Evolutionary conservation across 257 asterid genomes (phyloP), one percentile per base, ranked within the genome.

Genomic region (Verbena officinalis): DNA sequence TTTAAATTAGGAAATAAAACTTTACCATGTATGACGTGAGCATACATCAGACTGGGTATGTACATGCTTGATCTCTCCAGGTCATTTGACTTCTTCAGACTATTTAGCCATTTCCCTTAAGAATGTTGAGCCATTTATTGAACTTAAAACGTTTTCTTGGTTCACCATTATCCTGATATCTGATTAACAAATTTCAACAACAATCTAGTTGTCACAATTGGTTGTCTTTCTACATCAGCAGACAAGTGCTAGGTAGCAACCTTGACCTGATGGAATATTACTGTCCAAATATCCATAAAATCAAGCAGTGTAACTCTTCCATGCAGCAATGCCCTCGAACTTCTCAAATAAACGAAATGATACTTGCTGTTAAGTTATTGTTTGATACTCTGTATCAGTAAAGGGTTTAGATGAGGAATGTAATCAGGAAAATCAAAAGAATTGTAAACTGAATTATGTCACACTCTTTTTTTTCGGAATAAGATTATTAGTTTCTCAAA

Each of bases 231-330:
- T 11, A 58, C 34, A 39, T 59, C 49, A 40, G 50, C 52, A 40
- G 14, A 59, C 33, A 58, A 58, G 14, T 22, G 17, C 33, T 38
- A n/a, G 53, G 12, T 27, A 27, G 24, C 54, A 40, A 52, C 11
- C 24, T 15, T 39, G 31, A 40, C 39, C 21, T 33, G 38, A 33
- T 46, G 38, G 2, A 27, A 27, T 19, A 56, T 56, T 19, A 3
- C 24, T 43, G 53, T 49, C 30, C 48, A 20, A 11, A 40, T 55
- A 21, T 20, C 14, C 38, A 17, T 13, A 22, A 54, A 53, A 50
- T 38, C 57, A 49, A 59, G 56, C 68, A 27, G 16, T 50, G 30
- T 42, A 50, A 34, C 17, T 17, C 53, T 55, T 49, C 55, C 13
- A 21, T 33, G 15, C 22, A 51, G 58, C 21, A 55, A 46, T 44